Conservation (phyloP, 306 rosid species). For the Cucumis melo region DNA sequence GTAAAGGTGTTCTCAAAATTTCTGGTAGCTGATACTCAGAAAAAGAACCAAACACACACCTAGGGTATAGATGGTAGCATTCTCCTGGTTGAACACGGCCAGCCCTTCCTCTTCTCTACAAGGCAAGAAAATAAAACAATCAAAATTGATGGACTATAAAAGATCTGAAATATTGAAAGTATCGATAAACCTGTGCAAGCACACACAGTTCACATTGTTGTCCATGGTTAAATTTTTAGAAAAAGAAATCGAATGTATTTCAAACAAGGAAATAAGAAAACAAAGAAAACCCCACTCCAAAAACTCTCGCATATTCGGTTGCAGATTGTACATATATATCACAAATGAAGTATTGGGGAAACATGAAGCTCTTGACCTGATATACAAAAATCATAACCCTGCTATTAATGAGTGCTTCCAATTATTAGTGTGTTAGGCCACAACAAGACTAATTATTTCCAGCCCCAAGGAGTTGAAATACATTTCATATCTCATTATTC, state of each 20-base stretch:
- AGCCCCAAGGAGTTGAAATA: neutral
- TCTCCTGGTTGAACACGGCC: slow-evolving; percentile 96
- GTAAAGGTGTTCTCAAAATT: slow-evolving; percentile 93
- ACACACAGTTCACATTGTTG: neutral
- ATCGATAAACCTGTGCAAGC: neutral
- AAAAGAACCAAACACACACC: slow-evolving; percentile 73
- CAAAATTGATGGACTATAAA: slow-evolving; percentile 5
- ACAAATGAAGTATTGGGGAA: neutral
- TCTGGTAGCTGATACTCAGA: slow-evolving; percentile 88
- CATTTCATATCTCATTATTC: neutral
- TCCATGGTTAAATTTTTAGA: neutral
- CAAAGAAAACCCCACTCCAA: neutral
- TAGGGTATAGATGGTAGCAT: slow-evolving; percentile 89
- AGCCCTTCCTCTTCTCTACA: slow-evolving; percentile 98
- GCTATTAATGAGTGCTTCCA: neutral
- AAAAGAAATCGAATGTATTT: neutral
- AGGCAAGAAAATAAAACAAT: slow-evolving; percentile 6
- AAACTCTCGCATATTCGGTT: neutral
- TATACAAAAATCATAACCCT: neutral
- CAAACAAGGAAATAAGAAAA: neutral
- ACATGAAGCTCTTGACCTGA: neutral
- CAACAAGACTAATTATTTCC: neutral
- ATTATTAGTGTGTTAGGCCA: neutral
- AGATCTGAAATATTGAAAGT: slow-evolving; percentile 3
- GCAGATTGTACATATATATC: neutral